These are phyloP conservation scores for Pseudotsuga menziesii DNA, from an alignment of 75 land plant genomes.

Conservation along the genomic window DNA sequence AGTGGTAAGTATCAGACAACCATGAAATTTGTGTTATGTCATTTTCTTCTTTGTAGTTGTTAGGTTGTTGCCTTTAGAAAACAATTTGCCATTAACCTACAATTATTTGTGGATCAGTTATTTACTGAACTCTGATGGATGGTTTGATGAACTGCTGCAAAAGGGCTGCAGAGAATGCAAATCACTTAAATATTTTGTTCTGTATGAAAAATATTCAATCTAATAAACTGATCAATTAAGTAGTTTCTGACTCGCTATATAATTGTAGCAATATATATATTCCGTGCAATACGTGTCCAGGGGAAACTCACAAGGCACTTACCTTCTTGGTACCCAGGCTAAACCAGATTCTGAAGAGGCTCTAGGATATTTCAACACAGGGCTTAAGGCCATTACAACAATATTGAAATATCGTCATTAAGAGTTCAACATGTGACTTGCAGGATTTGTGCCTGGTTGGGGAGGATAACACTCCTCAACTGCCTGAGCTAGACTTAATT, in stretches of 20 bases:
- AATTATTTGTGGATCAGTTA: background rate
- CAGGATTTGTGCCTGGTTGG: no score
- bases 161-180: background rate
- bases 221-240: background rate
- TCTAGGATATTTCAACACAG: no score
- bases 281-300: no score
- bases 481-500: no score
- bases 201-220: background rate
- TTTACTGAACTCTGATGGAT: background rate
- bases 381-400: no score
- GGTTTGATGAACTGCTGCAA: background rate
- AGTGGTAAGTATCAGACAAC: conserved; percentile 55
- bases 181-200: background rate
- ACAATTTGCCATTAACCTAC: background rate
- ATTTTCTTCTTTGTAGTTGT: background rate
- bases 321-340: no score
- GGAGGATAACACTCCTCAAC: no score
- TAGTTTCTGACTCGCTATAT: background rate
- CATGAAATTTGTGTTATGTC: background rate
- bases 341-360: no score
- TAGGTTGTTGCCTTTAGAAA: background rate
- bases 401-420: no score
- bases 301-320: no score
- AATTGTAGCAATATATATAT: no score
- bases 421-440: no score